Evolutionary conservation across 2,329 filamentous ascomycete species (phyloP).

Genomic region (Colletotrichum sidae): DNA sequence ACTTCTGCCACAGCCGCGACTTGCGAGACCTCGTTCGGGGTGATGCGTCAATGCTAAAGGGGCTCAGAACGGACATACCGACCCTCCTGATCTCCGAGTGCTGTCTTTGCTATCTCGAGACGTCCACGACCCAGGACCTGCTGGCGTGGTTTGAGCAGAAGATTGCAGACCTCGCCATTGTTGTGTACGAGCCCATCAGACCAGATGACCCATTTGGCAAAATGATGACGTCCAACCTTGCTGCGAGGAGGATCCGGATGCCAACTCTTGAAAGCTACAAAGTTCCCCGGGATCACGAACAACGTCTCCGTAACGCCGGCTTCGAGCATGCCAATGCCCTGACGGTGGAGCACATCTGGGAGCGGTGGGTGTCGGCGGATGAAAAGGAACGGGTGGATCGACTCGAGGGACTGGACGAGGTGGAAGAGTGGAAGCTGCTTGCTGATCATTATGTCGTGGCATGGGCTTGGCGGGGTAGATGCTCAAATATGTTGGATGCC

Average conservation of each 20-base stretch:
- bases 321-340: slow-evolving; percentile 62
- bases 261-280: slow-evolving; percentile 83
- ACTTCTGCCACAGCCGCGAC: slow-evolving; percentile 75
- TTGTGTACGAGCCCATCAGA: slow-evolving; percentile 91
- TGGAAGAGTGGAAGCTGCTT: slow-evolving; percentile 92
- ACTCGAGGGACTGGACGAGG: slow-evolving; percentile 91
- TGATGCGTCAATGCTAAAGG: slow-evolving; percentile 41
- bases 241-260: slow-evolving; percentile 82
- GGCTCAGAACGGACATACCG: slow-evolving; percentile 69
- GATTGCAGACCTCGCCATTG: slow-evolving; percentile 63
- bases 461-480: slow-evolving; percentile 81
- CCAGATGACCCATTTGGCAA: slow-evolving; percentile 88
- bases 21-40: slow-evolving; percentile 68
- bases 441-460: slow-evolving; percentile 90
- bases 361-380: slow-evolving; percentile 73
- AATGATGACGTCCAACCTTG: slow-evolving; percentile 93
- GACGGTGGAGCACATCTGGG: slow-evolving; percentile 74
- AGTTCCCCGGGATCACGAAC: slow-evolving; percentile 74
- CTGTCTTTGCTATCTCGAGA: slow-evolving; percentile 89
- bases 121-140: slow-evolving; percentile 71
- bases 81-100: slow-evolving; percentile 94
- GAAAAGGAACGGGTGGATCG: slow-evolving; percentile 85
- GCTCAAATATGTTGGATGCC: slow-evolving; percentile 42
- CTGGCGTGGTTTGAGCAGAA: slow-evolving; percentile 72
- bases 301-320: slow-evolving; percentile 74